Evolutionary conservation across 2,329 filamentous ascomycete genomes (phyloP).

Genomic region (Cladosporium sp.): DNA sequence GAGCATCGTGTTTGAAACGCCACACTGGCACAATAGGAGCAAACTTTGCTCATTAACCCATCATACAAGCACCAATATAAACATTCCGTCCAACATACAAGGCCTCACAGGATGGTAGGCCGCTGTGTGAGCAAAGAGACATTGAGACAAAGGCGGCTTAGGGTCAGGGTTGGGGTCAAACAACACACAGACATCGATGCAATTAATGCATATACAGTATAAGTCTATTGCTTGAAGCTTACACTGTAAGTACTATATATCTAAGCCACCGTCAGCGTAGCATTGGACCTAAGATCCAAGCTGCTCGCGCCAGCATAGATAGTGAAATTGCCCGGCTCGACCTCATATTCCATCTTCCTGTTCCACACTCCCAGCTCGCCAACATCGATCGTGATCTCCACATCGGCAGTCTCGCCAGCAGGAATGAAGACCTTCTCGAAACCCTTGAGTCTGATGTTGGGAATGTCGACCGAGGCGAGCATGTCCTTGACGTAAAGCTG

Average conservation of each 20-base stretch:
- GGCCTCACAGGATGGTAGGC: too few species aligned
- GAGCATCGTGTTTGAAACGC: too few species aligned
- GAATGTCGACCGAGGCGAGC: constrained; percentile 61
- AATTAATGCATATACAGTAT: not conserved
- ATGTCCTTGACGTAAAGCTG: constrained; percentile 30
- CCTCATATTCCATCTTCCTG: constrained; percentile 66
- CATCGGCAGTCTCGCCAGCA: constrained; percentile 62
- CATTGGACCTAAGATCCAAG: constrained; percentile 56
- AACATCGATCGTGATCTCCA: constrained; percentile 56
- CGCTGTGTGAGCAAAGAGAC: too few species aligned
- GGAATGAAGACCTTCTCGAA: constrained; percentile 66
- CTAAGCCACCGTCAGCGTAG: constrained; percentile 39
- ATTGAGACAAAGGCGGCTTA: not conserved
- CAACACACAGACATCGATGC: too few species aligned
- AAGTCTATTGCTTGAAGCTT: not conserved
- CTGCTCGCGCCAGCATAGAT: constrained; percentile 62
- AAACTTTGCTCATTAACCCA: too few species aligned
- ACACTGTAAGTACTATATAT: not conserved
- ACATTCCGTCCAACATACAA: too few species aligned
- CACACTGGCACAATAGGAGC: too few species aligned
- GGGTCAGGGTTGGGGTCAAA: not conserved
- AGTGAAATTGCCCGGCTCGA: constrained; percentile 69
- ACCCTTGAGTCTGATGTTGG: constrained; percentile 69
- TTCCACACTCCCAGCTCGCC: constrained; percentile 58
- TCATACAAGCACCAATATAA: too few species aligned